Evolutionary conservation across 768 basidiomycete species (phyloP), one percentile per base, ranked within the genome.

Genomic region (Amanita brunnescens): DNA sequence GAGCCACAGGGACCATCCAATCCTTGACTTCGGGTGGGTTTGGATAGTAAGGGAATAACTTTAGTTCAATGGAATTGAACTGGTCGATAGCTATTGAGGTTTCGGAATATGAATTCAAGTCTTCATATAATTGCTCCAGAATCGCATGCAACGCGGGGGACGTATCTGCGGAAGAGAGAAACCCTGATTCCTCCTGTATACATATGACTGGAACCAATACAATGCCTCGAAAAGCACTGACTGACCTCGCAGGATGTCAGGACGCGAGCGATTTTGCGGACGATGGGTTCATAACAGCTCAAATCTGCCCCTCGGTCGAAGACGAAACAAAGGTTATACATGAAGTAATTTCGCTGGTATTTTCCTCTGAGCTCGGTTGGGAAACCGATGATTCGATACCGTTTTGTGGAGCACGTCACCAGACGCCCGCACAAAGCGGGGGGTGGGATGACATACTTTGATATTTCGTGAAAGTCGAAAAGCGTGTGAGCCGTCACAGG

Each of bases 31-130:
- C 71, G 0, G 87, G 86, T 14, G 96, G 95, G 59, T 97, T 98
- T 18, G 91, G 92, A 58, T 94, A 94, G 68, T 93, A 95, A 0
- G 96, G 95, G 55, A 97, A 92, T 39, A 98, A 88, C 65, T 95
- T 94, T 57, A 99, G 67, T 62, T 98, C 94, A 50, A 98, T 87
- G 2, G 92, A 91, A 62, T 94, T 96, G 73, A 92, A 92, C 39
- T 80, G 78, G 65, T 96, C 90, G 56, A 98, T 83, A 1, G 80
- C 76, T 48, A 99, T 94, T 2, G 89, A 91, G 1, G 95, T 93
- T 69, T 97, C 95, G 0, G 91, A 92, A 68, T 95, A 98, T 6
- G 92, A 94, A 66, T 97, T 98, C 58, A 99, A 70, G 59, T 99
- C 96, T 61, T 97, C 94, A 58, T 93, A 98, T 1, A 99, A 75